Conservation (phyloP, 176 grass and related monocot genomes). For the Carex scoparia region DNA sequence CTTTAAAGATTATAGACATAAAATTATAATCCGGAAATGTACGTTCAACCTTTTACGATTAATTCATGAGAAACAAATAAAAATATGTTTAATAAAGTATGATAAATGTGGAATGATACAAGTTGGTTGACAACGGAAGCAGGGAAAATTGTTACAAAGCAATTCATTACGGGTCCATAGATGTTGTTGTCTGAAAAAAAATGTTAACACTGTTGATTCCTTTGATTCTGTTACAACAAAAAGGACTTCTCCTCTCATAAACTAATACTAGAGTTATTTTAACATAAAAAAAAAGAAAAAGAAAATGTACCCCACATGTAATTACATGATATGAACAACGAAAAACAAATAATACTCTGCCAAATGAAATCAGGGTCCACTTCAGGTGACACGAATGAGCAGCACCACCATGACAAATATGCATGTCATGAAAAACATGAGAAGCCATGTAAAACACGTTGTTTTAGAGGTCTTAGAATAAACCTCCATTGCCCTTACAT, state of each 20-base stretch:
- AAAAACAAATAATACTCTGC: background rate
- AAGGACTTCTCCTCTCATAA: background rate
- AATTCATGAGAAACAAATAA: too few relatives aligned
- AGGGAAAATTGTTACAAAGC: too few relatives aligned
- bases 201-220: too few relatives aligned
- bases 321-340: background rate
- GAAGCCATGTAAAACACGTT: slow-evolving; percentile 82
- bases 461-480: slow-evolving; percentile 71
- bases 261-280: background rate
- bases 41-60: too few relatives aligned
- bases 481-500: slow-evolving; percentile 49
- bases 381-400: slow-evolving; percentile 73
- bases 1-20: too few relatives aligned
- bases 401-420: slow-evolving; percentile 91
- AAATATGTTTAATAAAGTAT: too few relatives aligned
- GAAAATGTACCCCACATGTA: background rate
- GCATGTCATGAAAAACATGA: slow-evolving; percentile 77
- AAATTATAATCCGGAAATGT: too few relatives aligned
- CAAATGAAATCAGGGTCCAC: background rate
- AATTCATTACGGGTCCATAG: too few relatives aligned
- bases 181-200: too few relatives aligned
- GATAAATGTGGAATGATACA: too few relatives aligned
- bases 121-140: too few relatives aligned
- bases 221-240: too few relatives aligned
- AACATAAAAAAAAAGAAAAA: background rate